A percentile compares a stretch with the other conserved stretches of the same genome.
phyloP scores from a whole-genome alignment of 2,329 filamentous ascomycete genomes.

The Cyphellophora attinorum region DNA sequence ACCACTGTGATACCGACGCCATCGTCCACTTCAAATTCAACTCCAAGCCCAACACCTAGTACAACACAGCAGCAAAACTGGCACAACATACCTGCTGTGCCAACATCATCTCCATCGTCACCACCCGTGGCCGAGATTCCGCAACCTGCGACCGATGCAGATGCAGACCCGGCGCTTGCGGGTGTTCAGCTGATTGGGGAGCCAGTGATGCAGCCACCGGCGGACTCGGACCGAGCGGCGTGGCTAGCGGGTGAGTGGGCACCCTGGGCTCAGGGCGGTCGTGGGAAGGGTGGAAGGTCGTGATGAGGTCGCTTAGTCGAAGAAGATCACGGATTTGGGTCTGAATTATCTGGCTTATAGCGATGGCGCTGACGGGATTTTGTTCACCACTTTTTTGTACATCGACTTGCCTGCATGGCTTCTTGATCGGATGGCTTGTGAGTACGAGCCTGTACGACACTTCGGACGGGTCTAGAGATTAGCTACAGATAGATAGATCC shows the following conservation, averaged over 20 bases:
- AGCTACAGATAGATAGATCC: no score
- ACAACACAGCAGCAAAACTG: no score
- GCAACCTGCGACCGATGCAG: not conserved
- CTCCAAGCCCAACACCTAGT: not conserved
- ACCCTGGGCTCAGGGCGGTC: not conserved
- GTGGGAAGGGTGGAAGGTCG: no score
- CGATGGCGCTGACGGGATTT: no score
- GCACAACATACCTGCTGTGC: slow-evolving; percentile 9
- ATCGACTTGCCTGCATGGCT: no score
- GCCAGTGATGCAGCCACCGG: not conserved
- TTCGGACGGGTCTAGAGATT: no score
- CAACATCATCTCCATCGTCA: slow-evolving; percentile 1
- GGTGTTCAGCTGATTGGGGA: not conserved
- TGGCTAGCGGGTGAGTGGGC: not conserved
- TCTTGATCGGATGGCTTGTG: no score
- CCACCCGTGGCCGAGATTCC: slow-evolving; percentile 4
- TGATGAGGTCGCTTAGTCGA: no score
- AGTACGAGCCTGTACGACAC: no score
- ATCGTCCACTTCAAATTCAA: not conserved
- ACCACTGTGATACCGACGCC: slow-evolving; percentile 4
- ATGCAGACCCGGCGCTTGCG: not conserved
- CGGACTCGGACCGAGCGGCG: not conserved
- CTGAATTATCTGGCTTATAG: no score
- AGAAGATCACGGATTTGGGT: no score
- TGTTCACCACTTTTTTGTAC: no score